Conservation (phyloP, 805 yeast species). For the Candida ulmi region DNA sequence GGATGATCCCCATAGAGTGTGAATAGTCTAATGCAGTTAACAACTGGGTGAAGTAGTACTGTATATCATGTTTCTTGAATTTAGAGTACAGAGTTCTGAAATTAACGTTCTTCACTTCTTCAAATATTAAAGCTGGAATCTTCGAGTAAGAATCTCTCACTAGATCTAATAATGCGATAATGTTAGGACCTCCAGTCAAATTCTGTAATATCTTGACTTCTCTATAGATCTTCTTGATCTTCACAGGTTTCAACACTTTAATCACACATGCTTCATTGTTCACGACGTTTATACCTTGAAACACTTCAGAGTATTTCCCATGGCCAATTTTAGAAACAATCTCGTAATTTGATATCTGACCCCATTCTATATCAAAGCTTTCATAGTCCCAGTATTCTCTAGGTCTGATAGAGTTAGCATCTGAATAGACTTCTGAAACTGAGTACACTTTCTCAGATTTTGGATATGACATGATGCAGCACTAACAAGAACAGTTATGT, state of each 20-base stretch:
- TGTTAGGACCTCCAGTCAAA: slow-evolving; percentile 78
- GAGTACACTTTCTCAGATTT: slow-evolving; percentile 32
- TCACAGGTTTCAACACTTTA: slow-evolving; percentile 89
- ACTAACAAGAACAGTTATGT: too few relatives aligned
- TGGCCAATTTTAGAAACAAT: slow-evolving; percentile 81
- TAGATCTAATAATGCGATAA: slow-evolving; percentile 70
- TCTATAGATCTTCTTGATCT: slow-evolving; percentile 83
- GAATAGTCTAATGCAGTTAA: slow-evolving; percentile 82
- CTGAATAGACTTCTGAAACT: slow-evolving; percentile 63
- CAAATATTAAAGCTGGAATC: slow-evolving; percentile 86
- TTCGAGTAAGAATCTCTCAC: slow-evolving; percentile 75
- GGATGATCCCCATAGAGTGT: slow-evolving; percentile 95
- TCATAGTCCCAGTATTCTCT: slow-evolving; percentile 85
- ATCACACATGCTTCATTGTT: slow-evolving; percentile 68
- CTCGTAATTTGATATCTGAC: slow-evolving; percentile 58
- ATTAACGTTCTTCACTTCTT: slow-evolving; percentile 76
- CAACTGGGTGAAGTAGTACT: slow-evolving; percentile 76
- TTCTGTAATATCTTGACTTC: slow-evolving; percentile 86
- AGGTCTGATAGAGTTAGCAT: slow-evolving; percentile 64
- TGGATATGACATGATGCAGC: slow-evolving; percentile 16
- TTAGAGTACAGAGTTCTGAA: slow-evolving; percentile 77
- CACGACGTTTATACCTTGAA: slow-evolving; percentile 70
- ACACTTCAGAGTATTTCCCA: slow-evolving; percentile 94
- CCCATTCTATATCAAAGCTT: slow-evolving; percentile 57
- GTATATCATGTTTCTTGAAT: slow-evolving; percentile 68